Percentiles rank a stretch among this genome's conserved stretches.
Evolutionary conservation across 1,139 yeast genomes (phyloP).

Genomic region (Wickerhamiella infanticola): DNA sequence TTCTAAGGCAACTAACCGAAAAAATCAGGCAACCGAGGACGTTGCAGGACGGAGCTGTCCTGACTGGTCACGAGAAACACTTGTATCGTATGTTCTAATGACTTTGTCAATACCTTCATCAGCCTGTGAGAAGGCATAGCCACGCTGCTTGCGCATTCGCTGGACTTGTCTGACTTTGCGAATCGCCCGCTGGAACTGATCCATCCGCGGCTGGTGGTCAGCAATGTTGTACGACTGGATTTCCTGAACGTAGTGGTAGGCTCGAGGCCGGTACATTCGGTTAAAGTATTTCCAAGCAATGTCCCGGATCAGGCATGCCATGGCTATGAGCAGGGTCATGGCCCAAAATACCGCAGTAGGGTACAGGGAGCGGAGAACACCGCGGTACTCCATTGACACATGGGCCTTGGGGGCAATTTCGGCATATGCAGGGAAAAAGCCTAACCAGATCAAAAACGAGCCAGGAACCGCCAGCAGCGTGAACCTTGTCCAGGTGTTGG

Average conservation of each 20-base stretch:
- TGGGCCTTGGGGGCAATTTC: constrained; percentile 68
- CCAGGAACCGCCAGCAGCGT: constrained; percentile 91
- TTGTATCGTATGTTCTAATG: constrained; percentile 88
- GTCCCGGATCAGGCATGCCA: constrained; percentile 70
- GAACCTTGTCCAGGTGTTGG: constrained; percentile 90
- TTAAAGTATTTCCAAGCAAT: constrained; percentile 89
- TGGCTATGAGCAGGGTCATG: constrained; percentile 56
- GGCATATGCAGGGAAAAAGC: constrained; percentile 78
- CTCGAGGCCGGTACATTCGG: constrained; percentile 79
- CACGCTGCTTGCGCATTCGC: constrained; percentile 95
- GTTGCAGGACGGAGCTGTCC: not conserved
- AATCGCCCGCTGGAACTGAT: constrained; percentile 92
- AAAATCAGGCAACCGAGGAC: not conserved
- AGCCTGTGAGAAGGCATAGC: constrained; percentile 94
- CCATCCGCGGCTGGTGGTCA: constrained; percentile 88
- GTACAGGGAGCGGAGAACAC: constrained; percentile 62
- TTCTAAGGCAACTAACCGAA: too few relatives aligned
- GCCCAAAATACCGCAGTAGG: constrained; percentile 79
- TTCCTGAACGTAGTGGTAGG: constrained; percentile 91
- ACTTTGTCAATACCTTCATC: constrained; percentile 85
- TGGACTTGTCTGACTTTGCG: constrained; percentile 96
- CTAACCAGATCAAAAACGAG: constrained; percentile 69
- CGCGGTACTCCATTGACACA: constrained; percentile 73
- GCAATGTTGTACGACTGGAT: constrained; percentile 91
- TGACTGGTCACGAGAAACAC: not conserved